phyloP scores from a whole-genome alignment of 2,329 filamentous ascomycete species.

The Claviceps citrina region DNA sequence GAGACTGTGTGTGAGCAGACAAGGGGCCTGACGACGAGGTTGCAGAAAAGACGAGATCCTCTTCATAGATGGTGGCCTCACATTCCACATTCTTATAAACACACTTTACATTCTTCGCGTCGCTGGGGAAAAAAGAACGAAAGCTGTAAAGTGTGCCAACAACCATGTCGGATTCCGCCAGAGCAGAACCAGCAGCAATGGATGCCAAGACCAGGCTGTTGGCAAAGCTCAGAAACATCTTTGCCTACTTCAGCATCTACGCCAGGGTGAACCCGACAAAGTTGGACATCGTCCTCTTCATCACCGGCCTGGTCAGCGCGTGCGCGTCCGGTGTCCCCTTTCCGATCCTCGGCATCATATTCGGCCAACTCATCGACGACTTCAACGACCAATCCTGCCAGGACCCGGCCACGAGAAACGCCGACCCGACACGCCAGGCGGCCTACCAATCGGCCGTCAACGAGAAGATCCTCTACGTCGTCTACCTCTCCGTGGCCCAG shows the following conservation, averaged over 20 bases:
- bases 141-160: not conserved
- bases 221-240: not conserved
- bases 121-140: not conserved
- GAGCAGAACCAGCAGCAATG: not conserved
- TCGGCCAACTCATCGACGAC: constrained; percentile 38
- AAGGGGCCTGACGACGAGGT: too few relatives aligned
- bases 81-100: too few relatives aligned
- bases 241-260: constrained; percentile 3
- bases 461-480: constrained; percentile 36
- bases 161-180: not conserved
- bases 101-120: not conserved
- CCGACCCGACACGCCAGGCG: constrained; percentile 5
- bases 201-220: not conserved
- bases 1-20: too few relatives aligned
- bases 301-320: constrained; percentile 6
- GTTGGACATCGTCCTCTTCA: constrained; percentile 7
- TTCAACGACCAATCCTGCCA: constrained; percentile 29
- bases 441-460: constrained; percentile 18
- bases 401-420: constrained; percentile 12
- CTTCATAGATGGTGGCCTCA: too few relatives aligned
- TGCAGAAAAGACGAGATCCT: too few relatives aligned
- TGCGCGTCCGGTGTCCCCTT: constrained; percentile 32
- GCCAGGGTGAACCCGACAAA: constrained; percentile 7
- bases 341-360: constrained; percentile 39
- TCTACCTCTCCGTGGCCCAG: constrained; percentile 44